Evolutionary conservation across 1,139 yeast genomes (phyloP), one percentile per base, ranked within the genome.

Genomic region (Saccharomyces hybrid): DNA sequence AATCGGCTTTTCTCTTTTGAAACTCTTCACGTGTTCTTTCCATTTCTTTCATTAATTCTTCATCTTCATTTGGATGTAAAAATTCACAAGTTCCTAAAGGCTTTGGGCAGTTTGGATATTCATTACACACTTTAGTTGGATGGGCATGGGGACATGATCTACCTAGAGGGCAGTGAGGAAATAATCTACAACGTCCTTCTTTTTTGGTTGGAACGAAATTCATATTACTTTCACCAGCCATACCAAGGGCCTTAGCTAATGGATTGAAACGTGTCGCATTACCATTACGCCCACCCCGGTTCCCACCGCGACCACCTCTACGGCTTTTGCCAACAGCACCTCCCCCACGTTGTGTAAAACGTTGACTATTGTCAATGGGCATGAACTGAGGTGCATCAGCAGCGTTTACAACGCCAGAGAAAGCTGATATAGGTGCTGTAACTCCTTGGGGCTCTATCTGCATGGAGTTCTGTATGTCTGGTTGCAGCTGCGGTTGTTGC

Each of bases 51-150:
- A 84, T 82, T 63, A 86, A 75, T 44, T 66, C 88, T 61, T 79
- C 85, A 69, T 88, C 96, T 71, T 88, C 88, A 57, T 86, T 88
- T 9, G 95, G 91, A 68, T 89, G 96, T 62, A 89, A 74, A 64
- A 74, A 88, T 60, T 82, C 84, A 71, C 96, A 89, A 0, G 95
- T 86, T 20, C 95, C 95, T 29, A 87, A 85, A 5, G 85, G 80
- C 63, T 85, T 84, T 28, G 87, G 79, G 72, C 96, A 89, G 64
- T 84, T 79, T 53, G 95, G 95, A 69, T 77, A 88, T n/a, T 80
- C 80, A 69, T 78, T 81, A 69, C 96, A 89, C 11, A 76, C 76
- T 62, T 79, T 85, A 1, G 89, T 82, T 27, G 96, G 96, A 71
- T 89, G 96, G 2, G 90, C 81, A 64, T 79, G 84, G 53, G 77